phyloP scores from a whole-genome alignment of 2,329 filamentous ascomycete genomes.

The Pseudogymnoascus sp. region DNA sequence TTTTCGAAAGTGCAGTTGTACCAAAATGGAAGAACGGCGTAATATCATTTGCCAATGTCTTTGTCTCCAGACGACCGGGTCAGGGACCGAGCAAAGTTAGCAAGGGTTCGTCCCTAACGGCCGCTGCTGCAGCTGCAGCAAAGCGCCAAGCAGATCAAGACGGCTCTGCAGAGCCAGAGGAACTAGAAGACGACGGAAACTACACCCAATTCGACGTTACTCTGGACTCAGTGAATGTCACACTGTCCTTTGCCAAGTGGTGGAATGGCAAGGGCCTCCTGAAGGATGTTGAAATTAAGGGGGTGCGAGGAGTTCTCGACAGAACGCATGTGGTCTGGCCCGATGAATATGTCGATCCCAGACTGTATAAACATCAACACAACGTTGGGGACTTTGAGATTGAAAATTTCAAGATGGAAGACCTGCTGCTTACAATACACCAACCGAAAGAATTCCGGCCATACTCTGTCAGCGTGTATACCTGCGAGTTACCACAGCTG shows the following conservation, averaged over 20 bases:
- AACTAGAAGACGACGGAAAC: constrained; percentile 77
- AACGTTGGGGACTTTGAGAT: constrained; percentile 93
- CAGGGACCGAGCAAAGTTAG: constrained; percentile 74
- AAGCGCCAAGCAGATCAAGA: constrained; percentile 44
- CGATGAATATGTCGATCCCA: constrained; percentile 64
- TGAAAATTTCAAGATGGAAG: constrained; percentile 92
- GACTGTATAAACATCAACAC: constrained; percentile 81
- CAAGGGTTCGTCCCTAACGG: constrained; percentile 81
- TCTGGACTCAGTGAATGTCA: constrained; percentile 92
- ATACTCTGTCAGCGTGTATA: constrained; percentile 91
- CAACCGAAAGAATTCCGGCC: constrained; percentile 89
- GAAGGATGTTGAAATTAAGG: constrained; percentile 87
- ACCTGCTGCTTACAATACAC: constrained; percentile 83
- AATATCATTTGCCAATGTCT: constrained; percentile 94
- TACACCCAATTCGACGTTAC: constrained; percentile 97
- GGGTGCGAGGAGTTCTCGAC: constrained; percentile 86
- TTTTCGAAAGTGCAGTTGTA: constrained; percentile 96
- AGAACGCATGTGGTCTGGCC: constrained; percentile 74
- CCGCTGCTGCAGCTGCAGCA: constrained; percentile 77
- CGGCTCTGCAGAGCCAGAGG: constrained; percentile 23
- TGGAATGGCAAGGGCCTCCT: constrained; percentile 93
- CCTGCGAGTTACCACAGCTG: constrained; percentile 84
- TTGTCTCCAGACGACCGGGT: constrained; percentile 84
- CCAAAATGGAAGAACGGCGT: constrained; percentile 93
- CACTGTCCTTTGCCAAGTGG: constrained; percentile 96